Evolutionary conservation across 176 grass and related monocot species (phyloP).

Genomic region (Oryza glumipatula): DNA sequence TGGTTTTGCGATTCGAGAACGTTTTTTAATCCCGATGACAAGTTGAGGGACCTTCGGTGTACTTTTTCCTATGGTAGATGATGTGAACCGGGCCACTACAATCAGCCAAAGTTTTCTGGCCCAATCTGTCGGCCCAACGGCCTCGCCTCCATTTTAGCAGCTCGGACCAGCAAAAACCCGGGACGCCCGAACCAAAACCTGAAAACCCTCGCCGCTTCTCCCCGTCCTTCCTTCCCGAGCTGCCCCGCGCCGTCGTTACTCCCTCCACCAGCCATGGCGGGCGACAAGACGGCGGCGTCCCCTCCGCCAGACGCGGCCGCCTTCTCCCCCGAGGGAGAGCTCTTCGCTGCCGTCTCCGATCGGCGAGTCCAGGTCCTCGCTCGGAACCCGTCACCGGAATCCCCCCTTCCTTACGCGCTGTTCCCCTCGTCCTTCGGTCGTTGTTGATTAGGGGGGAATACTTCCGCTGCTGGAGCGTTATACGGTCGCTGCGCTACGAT

Average conservation of each 20-base stretch:
- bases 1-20: too few relatives aligned
- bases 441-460: not conserved
- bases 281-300: not conserved
- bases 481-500: not conserved
- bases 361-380: conserved; percentile 27
- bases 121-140: not conserved
- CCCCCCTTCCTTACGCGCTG: conserved; percentile 14
- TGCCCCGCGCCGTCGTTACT: conserved; percentile 22
- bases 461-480: not conserved
- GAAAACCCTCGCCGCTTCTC: not conserved
- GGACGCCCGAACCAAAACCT: not conserved
- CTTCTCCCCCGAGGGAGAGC: conserved; percentile 23
- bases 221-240: not conserved
- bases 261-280: not conserved
- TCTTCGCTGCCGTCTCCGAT: conserved; percentile 16
- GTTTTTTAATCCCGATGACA: too few relatives aligned
- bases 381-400: not conserved
- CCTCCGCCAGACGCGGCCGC: not conserved
- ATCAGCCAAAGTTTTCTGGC: too few relatives aligned
- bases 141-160: not conserved
- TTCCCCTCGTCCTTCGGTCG: not conserved
- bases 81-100: too few relatives aligned
- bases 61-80: too few relatives aligned
- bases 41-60: too few relatives aligned
- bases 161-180: not conserved